These are phyloP conservation scores for Solanum verrucosum DNA, from an alignment of 257 asterid species.

Conservation along the genomic window DNA sequence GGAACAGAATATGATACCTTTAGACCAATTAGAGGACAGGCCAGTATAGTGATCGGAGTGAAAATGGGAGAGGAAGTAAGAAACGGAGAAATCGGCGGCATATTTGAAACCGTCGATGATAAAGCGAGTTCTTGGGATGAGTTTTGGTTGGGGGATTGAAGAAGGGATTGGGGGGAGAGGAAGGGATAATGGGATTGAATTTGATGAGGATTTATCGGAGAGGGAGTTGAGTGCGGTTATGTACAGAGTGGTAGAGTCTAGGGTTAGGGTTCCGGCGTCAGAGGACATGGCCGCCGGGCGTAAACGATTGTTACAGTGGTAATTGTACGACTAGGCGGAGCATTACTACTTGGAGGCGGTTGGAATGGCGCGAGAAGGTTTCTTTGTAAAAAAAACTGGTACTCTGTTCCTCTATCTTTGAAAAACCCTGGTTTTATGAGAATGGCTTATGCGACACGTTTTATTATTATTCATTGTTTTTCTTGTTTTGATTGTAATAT, in stretches of 20 bases:
- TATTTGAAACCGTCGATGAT: constrained; percentile 69
- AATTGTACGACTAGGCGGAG: background rate
- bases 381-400: background rate
- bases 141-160: constrained; percentile 53
- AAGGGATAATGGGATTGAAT: constrained; percentile 7
- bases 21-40: constrained; percentile 61
- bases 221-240: constrained; percentile 44
- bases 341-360: background rate
- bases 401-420: too few species aligned
- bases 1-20: constrained; percentile 72
- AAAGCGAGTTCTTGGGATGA: constrained; percentile 79
- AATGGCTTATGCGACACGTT: background rate
- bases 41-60: constrained; percentile 96
- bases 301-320: background rate
- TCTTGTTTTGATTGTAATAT: too few species aligned
- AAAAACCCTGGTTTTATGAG: background rate
- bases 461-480: too few species aligned
- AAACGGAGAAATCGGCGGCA: constrained; percentile 51
- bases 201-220: constrained; percentile 17
- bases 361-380: constrained; percentile 8
- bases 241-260: constrained; percentile 44
- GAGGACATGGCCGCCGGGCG: constrained; percentile 39
- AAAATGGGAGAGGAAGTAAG: constrained; percentile 91
- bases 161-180: constrained; percentile 37
- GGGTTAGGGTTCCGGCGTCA: constrained; percentile 29